A percentile compares a stretch with the other conserved stretches of the same genome.
phyloP scores from a whole-genome alignment of 257 asterid species.

The Rehmannia glutinosa region DNA sequence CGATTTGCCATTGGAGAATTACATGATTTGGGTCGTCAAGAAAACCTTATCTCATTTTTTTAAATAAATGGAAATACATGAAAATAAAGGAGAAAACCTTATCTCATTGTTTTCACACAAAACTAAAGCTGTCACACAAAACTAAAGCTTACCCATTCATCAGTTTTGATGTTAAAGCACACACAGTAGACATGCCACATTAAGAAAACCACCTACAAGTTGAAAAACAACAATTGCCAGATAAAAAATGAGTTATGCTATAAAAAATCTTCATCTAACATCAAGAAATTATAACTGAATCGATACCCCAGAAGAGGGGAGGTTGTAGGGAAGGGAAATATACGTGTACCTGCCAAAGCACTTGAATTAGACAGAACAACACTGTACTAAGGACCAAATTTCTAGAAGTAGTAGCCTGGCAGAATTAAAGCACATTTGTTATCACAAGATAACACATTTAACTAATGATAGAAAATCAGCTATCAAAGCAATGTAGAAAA shows the following conservation, averaged over 20 bases:
- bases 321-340: not conserved
- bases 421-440: not conserved
- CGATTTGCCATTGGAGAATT: no score
- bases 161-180: conserved; percentile 51
- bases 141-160: conserved; percentile 48
- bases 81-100: not conserved
- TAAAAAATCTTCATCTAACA: not conserved
- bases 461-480: not conserved
- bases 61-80: no score
- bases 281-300: not conserved
- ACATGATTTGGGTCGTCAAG: no score
- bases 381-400: conserved; percentile 33
- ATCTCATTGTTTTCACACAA: not conserved
- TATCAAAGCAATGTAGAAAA: conserved; percentile 2
- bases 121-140: conserved; percentile 15
- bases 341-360: conserved; percentile 54
- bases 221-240: not conserved
- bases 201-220: conserved; percentile 42
- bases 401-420: conserved; percentile 21
- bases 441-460: not conserved
- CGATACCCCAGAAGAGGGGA: not conserved
- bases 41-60: no score
- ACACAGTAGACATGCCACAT: conserved; percentile 50
- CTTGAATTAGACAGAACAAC: conserved; percentile 44
- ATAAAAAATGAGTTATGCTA: not conserved